A percentile compares a stretch with the other conserved stretches of the same genome.
Evolutionary conservation across 2,329 filamentous ascomycete species (phyloP).

Genomic region (Dendryphion nanum): DNA sequence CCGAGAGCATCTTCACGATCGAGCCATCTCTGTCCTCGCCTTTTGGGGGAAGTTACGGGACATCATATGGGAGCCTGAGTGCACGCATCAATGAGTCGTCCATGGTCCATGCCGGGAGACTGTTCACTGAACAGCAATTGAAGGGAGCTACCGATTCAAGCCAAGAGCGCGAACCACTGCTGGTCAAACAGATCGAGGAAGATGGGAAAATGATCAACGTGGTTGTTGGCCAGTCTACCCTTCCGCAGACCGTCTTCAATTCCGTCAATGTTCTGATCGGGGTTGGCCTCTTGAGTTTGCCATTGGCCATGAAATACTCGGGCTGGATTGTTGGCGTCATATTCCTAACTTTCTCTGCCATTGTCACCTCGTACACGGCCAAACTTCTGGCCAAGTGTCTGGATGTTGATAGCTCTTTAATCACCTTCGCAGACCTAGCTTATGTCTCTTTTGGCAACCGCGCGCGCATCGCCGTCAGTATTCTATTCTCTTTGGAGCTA

Average conservation of each 20-base stretch:
- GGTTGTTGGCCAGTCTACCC: constrained; percentile 88
- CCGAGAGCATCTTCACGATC: constrained; percentile 48
- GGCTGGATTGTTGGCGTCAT: constrained; percentile 82
- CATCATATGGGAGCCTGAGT: constrained; percentile 59
- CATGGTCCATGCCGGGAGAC: constrained; percentile 54
- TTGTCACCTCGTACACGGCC: constrained; percentile 81
- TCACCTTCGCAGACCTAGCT: constrained; percentile 92
- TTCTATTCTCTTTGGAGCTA: constrained; percentile 85
- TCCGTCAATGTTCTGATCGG: constrained; percentile 92
- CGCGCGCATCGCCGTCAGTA: constrained; percentile 76
- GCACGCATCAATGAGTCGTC: constrained; percentile 57
- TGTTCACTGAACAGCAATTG: constrained; percentile 49
- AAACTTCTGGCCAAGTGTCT: constrained; percentile 83
- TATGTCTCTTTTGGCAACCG: constrained; percentile 84
- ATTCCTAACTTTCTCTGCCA: constrained; percentile 71
- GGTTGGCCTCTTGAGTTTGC: constrained; percentile 83
- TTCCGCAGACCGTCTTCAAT: constrained; percentile 95
- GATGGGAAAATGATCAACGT: constrained; percentile 79
- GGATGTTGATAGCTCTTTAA: constrained; percentile 77
- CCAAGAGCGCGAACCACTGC: constrained; percentile 63
- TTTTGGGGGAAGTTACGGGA: constrained; percentile 69
- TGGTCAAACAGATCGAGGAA: constrained; percentile 88
- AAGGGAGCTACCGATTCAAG: constrained; percentile 44
- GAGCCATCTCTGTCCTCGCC: constrained; percentile 62
- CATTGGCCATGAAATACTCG: constrained; percentile 81